Base-by-base conservation (phyloP, 2,329 filamentous ascomycete genomes). In the Colletotrichum sojae region DNA sequence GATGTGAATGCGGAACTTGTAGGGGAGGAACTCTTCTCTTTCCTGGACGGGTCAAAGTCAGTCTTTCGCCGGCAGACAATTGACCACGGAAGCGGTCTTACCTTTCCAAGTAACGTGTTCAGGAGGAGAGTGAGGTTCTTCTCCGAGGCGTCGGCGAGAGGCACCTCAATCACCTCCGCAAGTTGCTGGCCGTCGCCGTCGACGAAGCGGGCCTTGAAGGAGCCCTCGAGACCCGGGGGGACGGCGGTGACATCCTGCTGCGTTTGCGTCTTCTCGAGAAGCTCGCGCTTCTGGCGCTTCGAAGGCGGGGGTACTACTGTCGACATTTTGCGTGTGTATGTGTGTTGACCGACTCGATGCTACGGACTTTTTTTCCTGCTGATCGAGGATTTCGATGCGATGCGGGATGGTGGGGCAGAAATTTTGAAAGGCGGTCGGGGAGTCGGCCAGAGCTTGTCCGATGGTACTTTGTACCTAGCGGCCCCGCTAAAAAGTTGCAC, bases 61-160 rank as follows among this genome's bases (percentile, higher is more conserved):
- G 62, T 43, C 20, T 39, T 49, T n/a, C 10, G 16, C 6, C n/a
- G 43, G 20, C 6, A 18, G 4, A 5, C 12, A 3, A 10, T 8
- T 9, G 36, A 13, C 2, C 22, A 25, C 12, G n/a, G n/a, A 6
- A n/a, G 36, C 84, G 73, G 85, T 31, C 5, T 31, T 31, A 92
- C 91, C 84, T 91, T 89, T 75, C 91, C 92, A 78, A 97, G 88
- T 49, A 98, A 83, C 3, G 92, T 94, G 79, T 98, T 98, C 63
- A 97, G 81, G 0, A 98, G 86, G 10, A 95, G 88, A 61, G 96
- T 95, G 4, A 98, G 87, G 74, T 98, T 97, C 83, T 94, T 95
- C 71, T 96, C 93, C 8, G 89, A 92, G 2, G 95, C 92, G 83
- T 98, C 92, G 66, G 91, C 92, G 39, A 98, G 88, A 13, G 94